Evolutionary conservation across 2,329 filamentous ascomycete species (phyloP).

Genomic region (Cladosporium austrohemisphaericum): DNA sequence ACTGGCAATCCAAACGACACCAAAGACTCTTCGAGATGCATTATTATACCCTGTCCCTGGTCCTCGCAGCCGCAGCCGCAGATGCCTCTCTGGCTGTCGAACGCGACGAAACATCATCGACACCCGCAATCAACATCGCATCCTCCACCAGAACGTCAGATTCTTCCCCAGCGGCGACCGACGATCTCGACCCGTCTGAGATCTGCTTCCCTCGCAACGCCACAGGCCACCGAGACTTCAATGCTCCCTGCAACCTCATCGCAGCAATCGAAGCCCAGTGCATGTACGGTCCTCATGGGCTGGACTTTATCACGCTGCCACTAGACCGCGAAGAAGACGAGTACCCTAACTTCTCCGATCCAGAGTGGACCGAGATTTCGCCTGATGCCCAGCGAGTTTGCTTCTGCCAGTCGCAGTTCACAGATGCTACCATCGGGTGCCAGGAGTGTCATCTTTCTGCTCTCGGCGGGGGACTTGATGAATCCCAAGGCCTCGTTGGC

Average conservation of each 20-base stretch:
- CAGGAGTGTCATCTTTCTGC: conserved; percentile 24
- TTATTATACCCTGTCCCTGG: too few species aligned
- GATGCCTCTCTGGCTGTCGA: too few species aligned
- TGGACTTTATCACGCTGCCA: neutral
- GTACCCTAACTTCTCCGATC: neutral
- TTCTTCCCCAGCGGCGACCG: too few species aligned
- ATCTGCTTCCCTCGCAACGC: conserved; percentile 25
- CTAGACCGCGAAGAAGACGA: neutral
- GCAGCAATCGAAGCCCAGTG: conserved; percentile 23
- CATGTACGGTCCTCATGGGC: conserved; percentile 21
- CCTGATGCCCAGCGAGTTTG: conserved; percentile 21
- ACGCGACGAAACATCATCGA: too few species aligned
- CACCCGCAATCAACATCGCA: too few species aligned
- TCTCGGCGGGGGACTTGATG: too few species aligned
- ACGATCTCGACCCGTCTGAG: too few species aligned
- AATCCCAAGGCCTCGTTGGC: conserved; percentile 18
- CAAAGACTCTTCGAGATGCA: too few species aligned
- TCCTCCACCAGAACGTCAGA: too few species aligned
- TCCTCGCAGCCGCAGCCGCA: too few species aligned
- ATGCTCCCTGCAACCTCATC: conserved; percentile 26
- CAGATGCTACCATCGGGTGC: conserved; percentile 20
- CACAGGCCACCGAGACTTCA: conserved; percentile 22
- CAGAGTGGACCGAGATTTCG: neutral
- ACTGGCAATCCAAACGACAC: too few species aligned
- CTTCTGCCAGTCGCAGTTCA: conserved; percentile 27